These are phyloP conservation scores for Didymella exigua DNA, from an alignment of 2,329 filamentous ascomycete species.

Conservation along the genomic window DNA sequence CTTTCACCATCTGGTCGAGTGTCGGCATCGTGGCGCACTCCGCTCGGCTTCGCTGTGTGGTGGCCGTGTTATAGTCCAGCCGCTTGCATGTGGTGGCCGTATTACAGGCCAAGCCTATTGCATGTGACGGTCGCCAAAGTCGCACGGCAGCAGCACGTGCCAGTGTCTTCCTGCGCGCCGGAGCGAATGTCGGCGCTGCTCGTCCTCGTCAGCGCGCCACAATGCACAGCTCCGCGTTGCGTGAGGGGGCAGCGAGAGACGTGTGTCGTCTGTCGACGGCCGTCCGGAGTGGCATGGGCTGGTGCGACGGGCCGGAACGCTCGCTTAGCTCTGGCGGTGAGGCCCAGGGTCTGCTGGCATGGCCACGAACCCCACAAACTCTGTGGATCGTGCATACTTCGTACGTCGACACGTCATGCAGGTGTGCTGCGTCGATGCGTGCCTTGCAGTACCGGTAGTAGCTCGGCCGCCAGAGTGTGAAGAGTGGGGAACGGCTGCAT, in stretches of 20 bases:
- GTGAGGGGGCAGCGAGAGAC: slow-evolving; percentile 5
- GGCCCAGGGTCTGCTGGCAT: slow-evolving; percentile 16
- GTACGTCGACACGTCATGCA: not conserved
- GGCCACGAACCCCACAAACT: slow-evolving; percentile 8
- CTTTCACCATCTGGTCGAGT: slow-evolving; percentile 93
- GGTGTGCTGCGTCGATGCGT: not conserved
- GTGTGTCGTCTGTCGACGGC: not conserved
- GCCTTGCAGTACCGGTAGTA: slow-evolving; percentile 16
- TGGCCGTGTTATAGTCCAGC: slow-evolving; percentile 4
- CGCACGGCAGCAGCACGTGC: slow-evolving; percentile 9
- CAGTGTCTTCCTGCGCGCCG: slow-evolving; percentile 1
- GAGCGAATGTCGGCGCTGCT: not conserved
- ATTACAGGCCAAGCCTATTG: too few relatives aligned
- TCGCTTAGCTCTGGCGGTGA: slow-evolving; percentile 29
- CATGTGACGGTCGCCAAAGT: slow-evolving; percentile 15
- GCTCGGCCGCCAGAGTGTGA: not conserved
- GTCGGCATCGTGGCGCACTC: slow-evolving; percentile 4
- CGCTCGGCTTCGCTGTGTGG: not conserved
- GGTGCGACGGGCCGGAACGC: slow-evolving; percentile 13
- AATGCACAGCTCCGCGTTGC: slow-evolving; percentile 9
- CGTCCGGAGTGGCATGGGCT: slow-evolving; percentile 1
- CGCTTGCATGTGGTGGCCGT: slow-evolving; percentile 12
- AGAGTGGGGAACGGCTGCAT: too few relatives aligned
- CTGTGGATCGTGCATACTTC: slow-evolving; percentile 2
- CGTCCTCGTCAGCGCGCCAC: slow-evolving; percentile 4